Base-by-base conservation (phyloP, 768 basidiomycete genomes). In the Hypsizygus marmoreus region DNA sequence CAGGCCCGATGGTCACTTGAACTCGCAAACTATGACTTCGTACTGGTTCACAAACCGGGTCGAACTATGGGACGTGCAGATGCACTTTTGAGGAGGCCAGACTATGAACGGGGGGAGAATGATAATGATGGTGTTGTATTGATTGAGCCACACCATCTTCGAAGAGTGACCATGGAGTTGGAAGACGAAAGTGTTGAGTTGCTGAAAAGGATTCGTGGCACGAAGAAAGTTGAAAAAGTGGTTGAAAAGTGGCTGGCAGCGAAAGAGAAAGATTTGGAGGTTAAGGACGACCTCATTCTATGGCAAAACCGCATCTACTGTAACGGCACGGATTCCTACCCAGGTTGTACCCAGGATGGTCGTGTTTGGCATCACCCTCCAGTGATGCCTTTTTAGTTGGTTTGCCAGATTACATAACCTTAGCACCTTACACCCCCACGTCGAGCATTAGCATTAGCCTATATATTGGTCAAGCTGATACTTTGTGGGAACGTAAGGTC, bases 291-390 rank as follows among this genome's bases (percentile, higher is more conserved):
- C 4, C 31, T 55, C 3, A 14, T 49, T 14, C 23, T 22, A 12
- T 51, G 34, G 14, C 23, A 51, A 7, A 52, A 38, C 0, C 24
- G 47, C 8, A 32, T 65, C 8, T 66, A 64, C 40, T n/a, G n/a
- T n/a, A n/a, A n/a, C n/a, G n/a, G n/a, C n/a, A n/a, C n/a, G n/a
- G n/a, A n/a, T n/a, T n/a, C n/a, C n/a, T n/a, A n/a, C n/a, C n/a
- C n/a, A n/a, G n/a, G n/a, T n/a, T n/a, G n/a, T n/a, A n/a, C n/a
- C n/a, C n/a, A n/a, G n/a, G n/a, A n/a, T n/a, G n/a, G n/a, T n/a
- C n/a, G n/a, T n/a, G n/a, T n/a, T n/a, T n/a, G n/a, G n/a, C n/a
- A n/a, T n/a, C n/a, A n/a, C n/a, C n/a, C n/a, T n/a, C n/a, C n/a
- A n/a, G n/a, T n/a, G n/a, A n/a, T n/a, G n/a, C n/a, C n/a, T n/a